Evolutionary conservation across 164 flowering plant genomes (phyloP).

Genomic region (Paratinospora sagittata): DNA sequence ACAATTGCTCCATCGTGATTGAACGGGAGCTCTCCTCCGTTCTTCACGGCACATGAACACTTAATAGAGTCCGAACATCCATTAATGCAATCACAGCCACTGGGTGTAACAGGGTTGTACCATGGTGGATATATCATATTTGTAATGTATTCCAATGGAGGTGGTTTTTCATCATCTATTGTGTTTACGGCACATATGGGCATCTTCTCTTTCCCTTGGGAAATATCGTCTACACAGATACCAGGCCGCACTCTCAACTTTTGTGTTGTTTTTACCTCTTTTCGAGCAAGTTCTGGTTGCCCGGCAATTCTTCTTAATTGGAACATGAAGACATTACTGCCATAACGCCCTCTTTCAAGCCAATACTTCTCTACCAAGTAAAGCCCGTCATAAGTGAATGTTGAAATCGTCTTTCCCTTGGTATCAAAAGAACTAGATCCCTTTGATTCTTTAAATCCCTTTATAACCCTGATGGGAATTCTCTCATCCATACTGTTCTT

Average conservation of each 20-base stretch:
- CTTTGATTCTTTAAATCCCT: constrained; percentile 39
- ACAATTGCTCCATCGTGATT: constrained; percentile 66
- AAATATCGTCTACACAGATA: constrained; percentile 46
- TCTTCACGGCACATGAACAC: constrained; percentile 55
- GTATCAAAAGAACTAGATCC: constrained; percentile 22
- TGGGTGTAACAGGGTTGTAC: constrained; percentile 34
- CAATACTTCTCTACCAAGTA: constrained; percentile 44
- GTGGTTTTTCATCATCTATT: constrained; percentile 53
- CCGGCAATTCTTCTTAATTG: constrained; percentile 48
- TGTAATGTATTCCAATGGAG: constrained; percentile 42
- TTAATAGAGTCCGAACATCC: constrained; percentile 45
- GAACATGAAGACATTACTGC: constrained; percentile 50
- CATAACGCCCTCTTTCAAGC: constrained; percentile 47
- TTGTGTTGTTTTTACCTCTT: constrained; percentile 38
- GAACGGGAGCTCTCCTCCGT: constrained; percentile 72
- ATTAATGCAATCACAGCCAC: constrained; percentile 56
- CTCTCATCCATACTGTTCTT: constrained; percentile 12
- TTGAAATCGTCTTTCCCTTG: constrained; percentile 21
- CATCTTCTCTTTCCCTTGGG: constrained; percentile 44
- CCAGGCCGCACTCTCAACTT: constrained; percentile 37
- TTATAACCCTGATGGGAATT: constrained; percentile 60
- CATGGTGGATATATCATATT: constrained; percentile 54
- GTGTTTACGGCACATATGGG: constrained; percentile 64
- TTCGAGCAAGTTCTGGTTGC: constrained; percentile 63
- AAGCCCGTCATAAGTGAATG: constrained; percentile 59